Evolutionary conservation across 2,329 filamentous ascomycete genomes (phyloP).

Genomic region (Cercospora janseana): DNA sequence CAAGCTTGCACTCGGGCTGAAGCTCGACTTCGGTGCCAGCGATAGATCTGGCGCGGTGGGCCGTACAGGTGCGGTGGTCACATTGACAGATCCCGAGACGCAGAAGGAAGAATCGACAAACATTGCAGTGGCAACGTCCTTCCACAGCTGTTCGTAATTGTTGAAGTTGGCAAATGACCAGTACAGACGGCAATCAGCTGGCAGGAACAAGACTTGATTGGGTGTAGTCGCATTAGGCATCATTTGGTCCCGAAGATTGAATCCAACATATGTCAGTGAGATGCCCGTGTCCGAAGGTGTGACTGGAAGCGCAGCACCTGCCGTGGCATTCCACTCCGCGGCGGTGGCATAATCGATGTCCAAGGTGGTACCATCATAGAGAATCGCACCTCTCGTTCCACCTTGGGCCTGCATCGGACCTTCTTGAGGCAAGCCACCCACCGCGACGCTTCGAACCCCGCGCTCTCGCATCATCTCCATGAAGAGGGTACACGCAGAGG

Average conservation of each 20-base stretch:
- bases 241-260: slow-evolving; percentile 44
- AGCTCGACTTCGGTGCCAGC: too few relatives aligned
- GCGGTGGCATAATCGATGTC: slow-evolving; percentile 28
- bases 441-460: slow-evolving; percentile 32
- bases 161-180: slow-evolving; percentile 40
- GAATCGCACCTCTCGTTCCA: slow-evolving; percentile 27
- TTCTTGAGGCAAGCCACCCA: slow-evolving; percentile 29
- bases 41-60: too few relatives aligned
- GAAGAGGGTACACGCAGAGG: slow-evolving; percentile 33
- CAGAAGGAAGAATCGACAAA: too few relatives aligned
- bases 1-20: too few relatives aligned
- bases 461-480: slow-evolving; percentile 34
- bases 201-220: slow-evolving; percentile 41
- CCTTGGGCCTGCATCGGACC: slow-evolving; percentile 35
- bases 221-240: slow-evolving; percentile 26
- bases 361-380: slow-evolving; percentile 21
- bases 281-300: slow-evolving; percentile 26
- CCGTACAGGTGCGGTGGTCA: too few relatives aligned
- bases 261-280: slow-evolving; percentile 28
- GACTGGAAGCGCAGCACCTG: not conserved
- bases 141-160: slow-evolving; percentile 41
- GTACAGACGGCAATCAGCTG: slow-evolving; percentile 43
- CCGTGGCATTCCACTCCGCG: too few relatives aligned
- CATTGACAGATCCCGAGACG: too few relatives aligned
- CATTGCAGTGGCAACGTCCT: too few relatives aligned